phyloP scores from a whole-genome alignment of 805 yeast genomes.

The Starmerella riodocensis region DNA sequence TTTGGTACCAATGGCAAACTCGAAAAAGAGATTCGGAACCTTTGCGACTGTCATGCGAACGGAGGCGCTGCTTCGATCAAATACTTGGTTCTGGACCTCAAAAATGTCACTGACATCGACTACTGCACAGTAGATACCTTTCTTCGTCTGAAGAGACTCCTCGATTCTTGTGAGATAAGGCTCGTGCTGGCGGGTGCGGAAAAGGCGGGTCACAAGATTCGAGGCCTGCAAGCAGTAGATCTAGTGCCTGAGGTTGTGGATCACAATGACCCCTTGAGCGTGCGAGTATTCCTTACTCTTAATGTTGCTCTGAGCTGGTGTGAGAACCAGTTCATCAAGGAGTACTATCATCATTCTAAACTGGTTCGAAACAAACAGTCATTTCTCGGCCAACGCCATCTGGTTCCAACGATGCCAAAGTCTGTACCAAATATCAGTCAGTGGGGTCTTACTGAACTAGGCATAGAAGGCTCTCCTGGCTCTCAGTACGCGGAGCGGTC shows the following conservation, averaged over 20 bases:
- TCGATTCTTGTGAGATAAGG: constrained; percentile 54
- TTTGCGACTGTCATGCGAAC: constrained; percentile 32
- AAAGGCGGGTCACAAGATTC: constrained; percentile 51
- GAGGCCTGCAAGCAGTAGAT: constrained; percentile 72
- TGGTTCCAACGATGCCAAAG: background rate
- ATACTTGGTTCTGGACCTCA: constrained; percentile 73
- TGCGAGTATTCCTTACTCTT: constrained; percentile 60
- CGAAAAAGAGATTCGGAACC: constrained; percentile 54
- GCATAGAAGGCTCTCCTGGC: background rate
- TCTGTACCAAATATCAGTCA: background rate
- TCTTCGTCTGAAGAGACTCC: constrained; percentile 66
- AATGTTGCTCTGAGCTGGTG: constrained; percentile 93
- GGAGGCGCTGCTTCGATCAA: constrained; percentile 55
- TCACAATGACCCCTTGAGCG: constrained; percentile 26
- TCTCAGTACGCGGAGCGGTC: background rate
- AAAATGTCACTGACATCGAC: constrained; percentile 65
- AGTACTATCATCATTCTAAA: constrained; percentile 32
- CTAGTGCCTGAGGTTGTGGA: constrained; percentile 41
- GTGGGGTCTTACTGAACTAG: background rate
- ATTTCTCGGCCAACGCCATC: background rate
- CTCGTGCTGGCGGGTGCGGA: constrained; percentile 67
- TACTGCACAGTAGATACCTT: constrained; percentile 95
- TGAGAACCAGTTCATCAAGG: constrained; percentile 72
- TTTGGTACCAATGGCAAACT: constrained; percentile 93
- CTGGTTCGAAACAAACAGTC: background rate